Evolutionary conservation across 129 eudicot species (phyloP), one percentile per base, ranked within the genome.

Genomic region (Rutidosis leptorrhynchoides): DNA sequence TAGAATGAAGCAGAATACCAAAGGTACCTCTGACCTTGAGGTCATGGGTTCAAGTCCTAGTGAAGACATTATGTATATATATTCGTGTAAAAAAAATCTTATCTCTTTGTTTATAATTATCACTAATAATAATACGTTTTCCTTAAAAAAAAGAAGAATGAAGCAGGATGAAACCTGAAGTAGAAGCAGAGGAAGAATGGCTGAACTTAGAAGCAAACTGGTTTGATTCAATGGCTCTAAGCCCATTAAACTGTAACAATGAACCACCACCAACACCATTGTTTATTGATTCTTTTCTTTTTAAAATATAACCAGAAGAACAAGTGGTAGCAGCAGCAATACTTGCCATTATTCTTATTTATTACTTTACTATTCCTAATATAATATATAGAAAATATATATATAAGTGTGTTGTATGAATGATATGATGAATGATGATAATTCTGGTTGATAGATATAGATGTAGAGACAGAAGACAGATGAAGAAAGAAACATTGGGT

Each of bases 211-310:
- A 54, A 43, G 27, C 45, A 58, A 66, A 12, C 51, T 65, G 67
- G 17, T 58, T 74, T 6, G 52, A 25, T 1, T 78, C 84, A 65
- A 66, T 75, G 26, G 77, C 74, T 83, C 73, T 86, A 27, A 86
- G 80, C 43, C 94, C 94, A 78, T 75, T 80, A 58, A 55, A 83
- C 5, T 83, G 89, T 17, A 33, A 57, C 73, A 83, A 22, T 27
- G 82, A 78, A 65, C 46, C 70, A 35, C 80, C 79, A 65, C 76
- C 70, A 35, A 78, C 79, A 65, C 76, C 78, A 61, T 32, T 80
- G 57, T 32, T 21, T 12, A 5, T 0, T 54, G 79, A 65, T 23
- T 86, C 79, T 62, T 59, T 83, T 30, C 74, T 48, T 69, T 62
- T 80, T 9, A 69, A 72, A 62, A 75, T 62, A 75, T 72, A 78